Evolutionary conservation across 2,329 filamentous ascomycete species (phyloP), one percentile per base, ranked within the genome.

Genomic region (Fusarium heterosporum): DNA sequence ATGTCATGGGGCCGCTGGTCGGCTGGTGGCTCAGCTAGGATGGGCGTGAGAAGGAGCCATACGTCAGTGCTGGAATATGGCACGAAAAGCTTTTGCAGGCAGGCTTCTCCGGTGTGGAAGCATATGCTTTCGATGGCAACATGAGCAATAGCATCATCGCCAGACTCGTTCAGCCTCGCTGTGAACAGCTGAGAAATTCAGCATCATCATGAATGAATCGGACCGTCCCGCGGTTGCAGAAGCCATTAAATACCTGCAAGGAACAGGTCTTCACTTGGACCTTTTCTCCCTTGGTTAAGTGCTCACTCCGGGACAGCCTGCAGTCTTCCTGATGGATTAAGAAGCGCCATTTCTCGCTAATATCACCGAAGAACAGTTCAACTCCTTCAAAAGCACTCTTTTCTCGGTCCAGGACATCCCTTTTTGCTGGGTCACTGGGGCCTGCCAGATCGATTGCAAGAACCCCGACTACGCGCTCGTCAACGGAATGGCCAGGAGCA

Each of bases 401-500:
- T 54, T 54, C 17, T 54, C 41, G 11, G 41, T 40, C 47, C 51
- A 54, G 32, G 41, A 54, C 26, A 17, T 54, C 32, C 19, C 51
- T 14, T 48, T 54, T 54, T 54, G 51, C 42, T 54, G 51, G 51
- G 51, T 26, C 32, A 48, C 51, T 12, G 32, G 41, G 34, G 51
- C 51, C 26, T 54, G 41, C 17, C 41, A 48, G 34, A 54, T 54
- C 41, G 26, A 17, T 32, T 54, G 51, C 26, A 54, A 54, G 32
- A 54, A 54, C 51, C 51, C 51, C 12, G 41, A 48, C 42, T 54
- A 54, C 51, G 51, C 51, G 34, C 41, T 54, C 12, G 51, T 54
- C 14, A 54, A 54, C 26, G 51, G 51, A 40, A 48, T 48, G 41
- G 26, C 51, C 34, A 54, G 42, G 42, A 54, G 51, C 32, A 54